Percentiles rank a stretch among this genome's conserved stretches.
Conservation (phyloP, 179 eudicot species). For the Beta macrorhiza region DNA sequence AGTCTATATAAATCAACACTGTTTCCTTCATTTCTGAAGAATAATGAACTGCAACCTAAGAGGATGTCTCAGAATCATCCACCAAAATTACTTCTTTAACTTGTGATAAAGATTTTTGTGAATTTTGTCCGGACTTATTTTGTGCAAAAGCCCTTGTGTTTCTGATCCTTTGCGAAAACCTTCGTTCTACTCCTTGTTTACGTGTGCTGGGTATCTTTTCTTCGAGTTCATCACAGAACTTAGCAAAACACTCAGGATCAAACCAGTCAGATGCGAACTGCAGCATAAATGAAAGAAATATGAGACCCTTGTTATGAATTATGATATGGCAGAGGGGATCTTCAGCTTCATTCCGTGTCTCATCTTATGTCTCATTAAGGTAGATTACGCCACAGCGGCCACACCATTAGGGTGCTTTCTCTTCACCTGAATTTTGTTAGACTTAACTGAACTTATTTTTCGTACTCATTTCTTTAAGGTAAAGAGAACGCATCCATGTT, state of each 20-base stretch:
- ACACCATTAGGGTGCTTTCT: not conserved
- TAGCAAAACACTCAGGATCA: conserved; percentile 33
- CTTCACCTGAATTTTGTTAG: too few species aligned
- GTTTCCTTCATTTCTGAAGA: too few species aligned
- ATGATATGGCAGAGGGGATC: not conserved
- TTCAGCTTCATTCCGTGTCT: not conserved
- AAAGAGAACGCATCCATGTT: too few species aligned
- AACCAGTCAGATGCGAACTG: conserved; percentile 66
- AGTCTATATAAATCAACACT: too few species aligned
- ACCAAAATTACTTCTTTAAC: not conserved
- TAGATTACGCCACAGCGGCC: not conserved
- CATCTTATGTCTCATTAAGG: not conserved
- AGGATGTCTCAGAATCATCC: conserved; percentile 12
- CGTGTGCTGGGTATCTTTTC: conserved; percentile 19
- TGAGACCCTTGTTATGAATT: not conserved
- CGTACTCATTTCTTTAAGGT: too few species aligned
- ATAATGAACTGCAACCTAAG: not conserved
- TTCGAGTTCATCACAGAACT: conserved; percentile 43
- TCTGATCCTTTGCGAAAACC: conserved; percentile 31
- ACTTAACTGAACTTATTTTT: too few species aligned
- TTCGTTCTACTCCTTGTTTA: not conserved
- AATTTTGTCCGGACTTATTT: not conserved
- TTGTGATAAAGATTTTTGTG: too few species aligned
- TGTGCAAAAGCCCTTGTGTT: conserved; percentile 5
- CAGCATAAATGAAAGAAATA: conserved; percentile 2